These are phyloP conservation scores for Styphnolobium japonicum DNA, from an alignment of 306 rosid genomes.

Conservation along the genomic window DNA sequence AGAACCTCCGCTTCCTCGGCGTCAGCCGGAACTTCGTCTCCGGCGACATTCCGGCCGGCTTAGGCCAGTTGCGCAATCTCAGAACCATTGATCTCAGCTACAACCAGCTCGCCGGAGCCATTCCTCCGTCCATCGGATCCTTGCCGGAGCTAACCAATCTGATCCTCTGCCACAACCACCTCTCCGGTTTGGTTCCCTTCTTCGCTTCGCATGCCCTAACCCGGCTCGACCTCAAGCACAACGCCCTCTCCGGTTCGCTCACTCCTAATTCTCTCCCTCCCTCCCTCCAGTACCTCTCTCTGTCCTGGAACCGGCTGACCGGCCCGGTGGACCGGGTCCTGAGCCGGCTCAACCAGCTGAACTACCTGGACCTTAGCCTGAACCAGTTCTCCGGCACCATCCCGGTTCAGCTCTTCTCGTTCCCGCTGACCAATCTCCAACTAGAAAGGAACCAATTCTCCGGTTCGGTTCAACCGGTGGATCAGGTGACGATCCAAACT, in stretches of 20 bases:
- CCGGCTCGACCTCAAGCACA: slow-evolving; percentile 84
- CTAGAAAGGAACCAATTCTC: slow-evolving; percentile 68
- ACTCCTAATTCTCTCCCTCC: slow-evolving; percentile 59
- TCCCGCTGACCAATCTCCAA: slow-evolving; percentile 72
- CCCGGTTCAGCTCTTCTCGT: slow-evolving; percentile 67
- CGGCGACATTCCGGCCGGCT: slow-evolving; percentile 60
- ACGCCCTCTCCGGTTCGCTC: slow-evolving; percentile 72
- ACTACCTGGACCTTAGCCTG: slow-evolving; percentile 73
- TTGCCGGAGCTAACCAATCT: slow-evolving; percentile 62
- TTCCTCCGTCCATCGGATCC: slow-evolving; percentile 64
- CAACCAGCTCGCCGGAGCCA: slow-evolving; percentile 64
- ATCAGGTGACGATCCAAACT: slow-evolving; percentile 65
- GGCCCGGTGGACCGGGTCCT: slow-evolving; percentile 67
- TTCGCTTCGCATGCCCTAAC: slow-evolving; percentile 50
- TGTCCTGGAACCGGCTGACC: slow-evolving; percentile 69
- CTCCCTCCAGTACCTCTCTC: slow-evolving; percentile 72
- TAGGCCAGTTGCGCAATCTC: slow-evolving; percentile 47
- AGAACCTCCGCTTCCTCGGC: slow-evolving; percentile 80
- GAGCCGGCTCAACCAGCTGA: slow-evolving; percentile 53
- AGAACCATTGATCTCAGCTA: slow-evolving; percentile 83
- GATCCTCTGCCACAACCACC: slow-evolving; percentile 75
- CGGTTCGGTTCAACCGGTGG: slow-evolving; percentile 60
- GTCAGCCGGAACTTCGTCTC: slow-evolving; percentile 82
- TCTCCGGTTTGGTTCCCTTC: slow-evolving; percentile 70
- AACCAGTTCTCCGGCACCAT: slow-evolving; percentile 76